Conservation (phyloP, 2,329 filamentous ascomycete genomes). For the Ceratocystis colombiana region DNA sequence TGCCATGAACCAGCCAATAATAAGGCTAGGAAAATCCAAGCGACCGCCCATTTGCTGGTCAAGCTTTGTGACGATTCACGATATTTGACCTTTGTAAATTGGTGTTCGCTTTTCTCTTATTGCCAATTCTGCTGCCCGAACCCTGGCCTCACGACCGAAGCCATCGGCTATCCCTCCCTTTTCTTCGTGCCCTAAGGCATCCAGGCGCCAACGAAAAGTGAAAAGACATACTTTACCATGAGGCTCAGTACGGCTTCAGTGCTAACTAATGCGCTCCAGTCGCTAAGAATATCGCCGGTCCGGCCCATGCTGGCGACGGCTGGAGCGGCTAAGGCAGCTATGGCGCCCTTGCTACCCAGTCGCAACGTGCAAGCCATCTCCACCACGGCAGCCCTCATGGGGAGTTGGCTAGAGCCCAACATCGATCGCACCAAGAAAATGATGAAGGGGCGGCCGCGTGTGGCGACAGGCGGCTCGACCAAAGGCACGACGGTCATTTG, state of each 20-base stretch:
- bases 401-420: conserved; percentile 75
- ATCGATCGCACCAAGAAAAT: conserved; percentile 69
- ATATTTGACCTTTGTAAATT: background rate
- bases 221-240: conserved; percentile 35
- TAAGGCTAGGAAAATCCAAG: conserved; percentile 6
- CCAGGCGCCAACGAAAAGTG: background rate
- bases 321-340: conserved; percentile 29
- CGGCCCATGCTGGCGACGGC: conserved; percentile 34
- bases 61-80: conserved; percentile 10
- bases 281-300: conserved; percentile 37
- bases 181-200: background rate
- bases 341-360: conserved; percentile 31
- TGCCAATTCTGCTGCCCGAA: conserved; percentile 4
- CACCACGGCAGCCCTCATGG: conserved; percentile 48
- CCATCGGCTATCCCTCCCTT: background rate
- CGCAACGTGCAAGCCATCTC: conserved; percentile 58
- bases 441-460: conserved; percentile 80
- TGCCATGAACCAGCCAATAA: conserved; percentile 8
- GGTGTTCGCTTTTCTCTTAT: background rate
- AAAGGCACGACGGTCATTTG: conserved; percentile 93
- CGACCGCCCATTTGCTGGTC: background rate
- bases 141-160: background rate
- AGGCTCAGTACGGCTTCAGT: conserved; percentile 37
- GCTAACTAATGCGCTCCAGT: conserved; percentile 43
- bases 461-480: conserved; percentile 78